A percentile compares a stretch with the other conserved stretches of the same genome.
Evolutionary conservation across 768 basidiomycete species (phyloP).

Genomic region (Leccinum longicurvipes): DNA sequence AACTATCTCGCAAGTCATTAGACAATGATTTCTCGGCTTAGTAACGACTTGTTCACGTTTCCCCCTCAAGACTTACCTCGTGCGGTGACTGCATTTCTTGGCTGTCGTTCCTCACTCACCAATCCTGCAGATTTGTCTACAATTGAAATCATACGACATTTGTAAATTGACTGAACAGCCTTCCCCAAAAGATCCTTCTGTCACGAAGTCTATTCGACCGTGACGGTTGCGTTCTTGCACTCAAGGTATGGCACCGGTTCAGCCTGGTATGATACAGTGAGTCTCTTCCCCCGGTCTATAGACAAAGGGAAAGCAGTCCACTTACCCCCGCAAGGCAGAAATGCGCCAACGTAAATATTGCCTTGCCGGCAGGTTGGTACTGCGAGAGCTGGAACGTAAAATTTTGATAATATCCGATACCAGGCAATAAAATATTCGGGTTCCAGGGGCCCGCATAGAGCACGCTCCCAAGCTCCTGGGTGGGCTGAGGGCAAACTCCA

Average conservation of each 20-base stretch:
- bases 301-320: not conserved
- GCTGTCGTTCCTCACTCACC: not conserved
- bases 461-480: slow-evolving; percentile 13
- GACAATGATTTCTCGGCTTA: too few species aligned
- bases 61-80: not conserved
- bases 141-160: not conserved
- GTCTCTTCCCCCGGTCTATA: not conserved
- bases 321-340: slow-evolving; percentile 16
- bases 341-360: slow-evolving; percentile 17
- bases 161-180: not conserved
- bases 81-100: not conserved
- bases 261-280: slow-evolving; percentile 9
- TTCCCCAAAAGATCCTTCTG: not conserved
- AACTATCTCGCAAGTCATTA: not conserved
- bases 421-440: not conserved
- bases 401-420: slow-evolving; percentile 19
- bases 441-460: slow-evolving; percentile 21
- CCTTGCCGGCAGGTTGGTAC: slow-evolving; percentile 11
- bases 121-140: not conserved
- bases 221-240: slow-evolving; percentile 18
- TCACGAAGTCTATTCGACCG: slow-evolving; percentile 1
- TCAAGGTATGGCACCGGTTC: slow-evolving; percentile 18
- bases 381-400: slow-evolving; percentile 13
- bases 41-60: too few species aligned
- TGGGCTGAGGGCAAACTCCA: slow-evolving; percentile 13